These are phyloP conservation scores for Magnaporthiopsis rhizophila DNA, from an alignment of 2,329 filamentous ascomycete genomes.

Conservation along the genomic window DNA sequence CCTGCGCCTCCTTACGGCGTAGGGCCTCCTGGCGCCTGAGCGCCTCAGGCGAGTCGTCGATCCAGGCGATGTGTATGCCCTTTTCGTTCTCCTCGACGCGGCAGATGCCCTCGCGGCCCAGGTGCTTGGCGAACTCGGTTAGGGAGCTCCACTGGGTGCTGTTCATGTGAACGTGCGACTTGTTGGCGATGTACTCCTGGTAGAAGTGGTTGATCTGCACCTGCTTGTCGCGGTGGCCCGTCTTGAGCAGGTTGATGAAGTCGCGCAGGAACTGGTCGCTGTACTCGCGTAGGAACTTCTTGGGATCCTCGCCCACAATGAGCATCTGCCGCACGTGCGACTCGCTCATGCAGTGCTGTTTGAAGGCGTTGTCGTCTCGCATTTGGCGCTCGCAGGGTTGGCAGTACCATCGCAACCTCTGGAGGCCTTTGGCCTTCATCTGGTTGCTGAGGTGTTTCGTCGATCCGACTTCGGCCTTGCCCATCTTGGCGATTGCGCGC, in stretches of 20 bases:
- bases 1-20: slow-evolving; percentile 73
- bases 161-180: slow-evolving; percentile 90
- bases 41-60: slow-evolving; percentile 85
- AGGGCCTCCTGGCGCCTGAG: slow-evolving; percentile 73
- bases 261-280: slow-evolving; percentile 71
- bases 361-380: slow-evolving; percentile 80
- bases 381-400: slow-evolving; percentile 70
- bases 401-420: slow-evolving; percentile 88
- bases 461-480: slow-evolving; percentile 82
- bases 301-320: slow-evolving; percentile 77
- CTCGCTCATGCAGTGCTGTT: slow-evolving; percentile 79
- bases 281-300: slow-evolving; percentile 75
- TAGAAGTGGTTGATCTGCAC: slow-evolving; percentile 91
- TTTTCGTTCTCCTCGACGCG: slow-evolving; percentile 84
- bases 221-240: slow-evolving; percentile 83
- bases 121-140: slow-evolving; percentile 81
- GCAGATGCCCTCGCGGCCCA: slow-evolving; percentile 81
- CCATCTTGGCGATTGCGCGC: slow-evolving; percentile 51
- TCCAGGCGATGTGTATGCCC: slow-evolving; percentile 79
- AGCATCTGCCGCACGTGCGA: slow-evolving; percentile 86
- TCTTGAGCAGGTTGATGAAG: slow-evolving; percentile 70
- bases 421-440: slow-evolving; percentile 72
- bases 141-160: slow-evolving; percentile 80
- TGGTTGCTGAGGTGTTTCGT: slow-evolving; percentile 89
- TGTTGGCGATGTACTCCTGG: slow-evolving; percentile 83